Percentiles rank a stretch among this genome's conserved stretches.
Conservation (phyloP, 73 alveolate genomes). For the Paramecium octaurelia region DNA sequence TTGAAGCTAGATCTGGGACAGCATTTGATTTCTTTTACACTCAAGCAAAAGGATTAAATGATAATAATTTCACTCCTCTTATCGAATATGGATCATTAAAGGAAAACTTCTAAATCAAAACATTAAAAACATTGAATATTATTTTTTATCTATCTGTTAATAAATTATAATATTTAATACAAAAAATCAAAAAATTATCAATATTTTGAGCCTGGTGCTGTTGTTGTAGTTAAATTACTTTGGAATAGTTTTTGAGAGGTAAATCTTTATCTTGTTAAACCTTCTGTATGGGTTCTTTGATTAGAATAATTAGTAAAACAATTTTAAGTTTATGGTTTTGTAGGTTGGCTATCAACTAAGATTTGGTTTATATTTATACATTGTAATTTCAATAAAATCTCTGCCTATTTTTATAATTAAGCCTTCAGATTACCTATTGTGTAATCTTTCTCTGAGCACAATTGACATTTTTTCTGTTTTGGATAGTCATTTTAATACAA, state of each 20-base stretch:
- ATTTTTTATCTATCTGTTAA: too few relatives aligned
- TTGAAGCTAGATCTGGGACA: too few relatives aligned
- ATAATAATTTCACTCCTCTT: too few relatives aligned
- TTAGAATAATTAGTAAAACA: not conserved
- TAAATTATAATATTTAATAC: too few relatives aligned
- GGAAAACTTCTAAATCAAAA: too few relatives aligned
- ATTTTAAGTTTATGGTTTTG: not conserved
- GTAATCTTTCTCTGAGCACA: not conserved
- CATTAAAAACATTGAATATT: too few relatives aligned
- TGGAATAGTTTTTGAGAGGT: not conserved
- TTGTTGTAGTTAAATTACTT: not conserved
- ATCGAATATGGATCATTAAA: too few relatives aligned
- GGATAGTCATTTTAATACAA: not conserved
- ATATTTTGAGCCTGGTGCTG: not conserved
- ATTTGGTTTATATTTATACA: not conserved
- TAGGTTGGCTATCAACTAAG: not conserved
- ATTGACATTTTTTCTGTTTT: not conserved
- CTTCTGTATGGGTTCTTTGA: not conserved
- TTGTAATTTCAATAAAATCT: not conserved
- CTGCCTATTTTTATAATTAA: not conserved
- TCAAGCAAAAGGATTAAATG: too few relatives aligned
- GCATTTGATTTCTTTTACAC: too few relatives aligned
- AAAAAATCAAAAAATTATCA: not conserved
- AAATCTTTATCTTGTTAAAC: not conserved
- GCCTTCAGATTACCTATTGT: not conserved